Percentiles rank a stretch among this genome's conserved stretches.
phyloP scores from a whole-genome alignment of 2,329 filamentous ascomycete species.

The Neonectria neomacrospora region DNA sequence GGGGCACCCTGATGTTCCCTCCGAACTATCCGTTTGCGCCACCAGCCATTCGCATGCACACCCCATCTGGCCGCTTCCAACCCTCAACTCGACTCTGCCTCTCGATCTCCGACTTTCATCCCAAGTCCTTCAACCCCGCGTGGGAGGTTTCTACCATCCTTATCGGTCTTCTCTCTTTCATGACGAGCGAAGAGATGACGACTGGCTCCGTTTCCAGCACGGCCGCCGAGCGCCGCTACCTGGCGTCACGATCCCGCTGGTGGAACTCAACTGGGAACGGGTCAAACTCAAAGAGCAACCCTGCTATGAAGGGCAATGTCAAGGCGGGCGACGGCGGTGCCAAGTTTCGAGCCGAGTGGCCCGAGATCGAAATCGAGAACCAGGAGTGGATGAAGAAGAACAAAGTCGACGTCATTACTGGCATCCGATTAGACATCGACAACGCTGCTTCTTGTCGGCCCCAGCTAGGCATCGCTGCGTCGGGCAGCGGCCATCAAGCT shows the following conservation, averaged over 20 bases:
- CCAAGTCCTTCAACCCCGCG: slow-evolving; percentile 96
- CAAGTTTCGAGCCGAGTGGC: slow-evolving; percentile 91
- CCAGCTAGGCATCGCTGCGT: slow-evolving; percentile 67
- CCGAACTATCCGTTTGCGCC: slow-evolving; percentile 97
- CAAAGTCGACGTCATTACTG: slow-evolving; percentile 81
- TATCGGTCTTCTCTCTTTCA: slow-evolving; percentile 93
- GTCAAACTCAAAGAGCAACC: slow-evolving; percentile 67
- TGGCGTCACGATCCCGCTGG: slow-evolving; percentile 85
- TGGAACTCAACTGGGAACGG: slow-evolving; percentile 97
- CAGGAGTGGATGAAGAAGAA: slow-evolving; percentile 90
- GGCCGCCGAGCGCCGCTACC: slow-evolving; percentile 79
- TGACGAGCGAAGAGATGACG: slow-evolving; percentile 99
- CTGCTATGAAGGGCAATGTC: slow-evolving; percentile 77
- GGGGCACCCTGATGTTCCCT: slow-evolving; percentile 96
- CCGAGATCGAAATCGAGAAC: slow-evolving; percentile 89
- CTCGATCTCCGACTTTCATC: slow-evolving; percentile 97
- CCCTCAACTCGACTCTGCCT: slow-evolving; percentile 92
- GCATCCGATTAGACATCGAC: slow-evolving; percentile 64
- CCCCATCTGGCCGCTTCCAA: slow-evolving; percentile 93
- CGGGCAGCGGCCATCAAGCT: slow-evolving; percentile 69
- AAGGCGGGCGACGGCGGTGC: slow-evolving; percentile 92
- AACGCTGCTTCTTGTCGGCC: slow-evolving; percentile 64
- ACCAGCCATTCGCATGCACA: slow-evolving; percentile 98
- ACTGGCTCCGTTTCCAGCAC: slow-evolving; percentile 87
- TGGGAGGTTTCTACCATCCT: slow-evolving; percentile 98